phyloP scores from a whole-genome alignment of 371 early-diverging fungal species.

The Mortierella sp. region DNA sequence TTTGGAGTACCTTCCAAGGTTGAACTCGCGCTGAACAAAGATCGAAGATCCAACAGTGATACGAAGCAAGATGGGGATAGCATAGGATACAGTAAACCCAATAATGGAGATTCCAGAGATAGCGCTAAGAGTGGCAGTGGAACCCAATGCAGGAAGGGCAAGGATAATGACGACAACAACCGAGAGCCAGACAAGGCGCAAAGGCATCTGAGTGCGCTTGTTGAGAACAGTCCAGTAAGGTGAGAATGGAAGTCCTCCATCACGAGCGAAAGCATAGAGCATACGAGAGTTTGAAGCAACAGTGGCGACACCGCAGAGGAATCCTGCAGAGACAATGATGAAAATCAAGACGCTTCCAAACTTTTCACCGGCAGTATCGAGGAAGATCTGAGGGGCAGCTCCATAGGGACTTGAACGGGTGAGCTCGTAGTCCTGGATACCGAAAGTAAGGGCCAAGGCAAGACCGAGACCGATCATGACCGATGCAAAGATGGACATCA shows the following conservation, averaged over 20 bases:
- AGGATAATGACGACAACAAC: slow-evolving; percentile 55
- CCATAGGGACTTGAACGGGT: slow-evolving; percentile 61
- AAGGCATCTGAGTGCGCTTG: slow-evolving; percentile 57
- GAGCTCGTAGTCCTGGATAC: slow-evolving; percentile 63
- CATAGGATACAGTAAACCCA: slow-evolving; percentile 62
- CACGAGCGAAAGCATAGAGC: slow-evolving; percentile 84
- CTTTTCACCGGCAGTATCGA: slow-evolving; percentile 68
- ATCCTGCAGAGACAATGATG: slow-evolving; percentile 68
- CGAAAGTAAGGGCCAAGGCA: slow-evolving; percentile 68
- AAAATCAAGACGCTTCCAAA: slow-evolving; percentile 62
- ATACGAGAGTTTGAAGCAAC: slow-evolving; percentile 74
- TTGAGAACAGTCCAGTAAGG: slow-evolving; percentile 54
- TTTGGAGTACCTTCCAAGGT: slow-evolving; percentile 59
- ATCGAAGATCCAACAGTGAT: slow-evolving; percentile 61
- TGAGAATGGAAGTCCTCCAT: slow-evolving; percentile 67
- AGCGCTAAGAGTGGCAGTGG: slow-evolving; percentile 74
- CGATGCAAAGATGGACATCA: slow-evolving; percentile 70
- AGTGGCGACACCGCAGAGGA: slow-evolving; percentile 69
- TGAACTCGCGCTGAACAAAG: slow-evolving; percentile 59
- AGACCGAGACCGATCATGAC: slow-evolving; percentile 71
- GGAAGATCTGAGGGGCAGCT: slow-evolving; percentile 71
- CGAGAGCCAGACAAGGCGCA: slow-evolving; percentile 66
- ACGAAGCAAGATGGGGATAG: slow-evolving; percentile 65
- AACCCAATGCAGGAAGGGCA: slow-evolving; percentile 51
- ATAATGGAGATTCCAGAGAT: slow-evolving; percentile 65